Evolutionary conservation across 2,329 filamentous ascomycete genomes (phyloP).

Genomic region (Zymoseptoria crescenta): DNA sequence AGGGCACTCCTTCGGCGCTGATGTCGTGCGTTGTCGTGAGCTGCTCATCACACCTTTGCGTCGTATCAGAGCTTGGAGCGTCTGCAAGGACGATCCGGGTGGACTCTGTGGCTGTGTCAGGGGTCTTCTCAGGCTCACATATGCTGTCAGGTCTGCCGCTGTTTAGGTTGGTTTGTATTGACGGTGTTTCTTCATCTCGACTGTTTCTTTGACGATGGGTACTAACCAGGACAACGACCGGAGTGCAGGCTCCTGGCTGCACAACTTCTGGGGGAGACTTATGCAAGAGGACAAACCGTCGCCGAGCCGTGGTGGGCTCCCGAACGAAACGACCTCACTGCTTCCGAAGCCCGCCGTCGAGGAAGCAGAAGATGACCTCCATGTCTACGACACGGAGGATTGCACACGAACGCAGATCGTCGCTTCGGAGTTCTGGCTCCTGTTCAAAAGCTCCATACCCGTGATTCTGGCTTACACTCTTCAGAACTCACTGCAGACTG

Average conservation of each 20-base stretch:
- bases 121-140: background rate
- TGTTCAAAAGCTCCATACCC: slow-evolving; percentile 63
- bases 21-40: no score
- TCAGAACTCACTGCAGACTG: slow-evolving; percentile 76
- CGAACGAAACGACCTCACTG: slow-evolving; percentile 38
- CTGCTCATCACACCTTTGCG: background rate
- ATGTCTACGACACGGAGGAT: slow-evolving; percentile 12
- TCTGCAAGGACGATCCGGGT: background rate
- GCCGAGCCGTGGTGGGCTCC: slow-evolving; percentile 2
- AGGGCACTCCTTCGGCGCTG: background rate
- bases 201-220: background rate
- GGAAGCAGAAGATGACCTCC: slow-evolving; percentile 31
- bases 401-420: slow-evolving; percentile 33
- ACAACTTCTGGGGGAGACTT: background rate
- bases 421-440: slow-evolving; percentile 55
- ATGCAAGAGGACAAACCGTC: background rate
- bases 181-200: background rate
- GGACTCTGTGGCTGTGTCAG: background rate
- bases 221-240: background rate
- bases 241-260: background rate
- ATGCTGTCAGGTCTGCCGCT: background rate
- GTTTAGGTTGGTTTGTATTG: background rate
- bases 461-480: slow-evolving; percentile 79
- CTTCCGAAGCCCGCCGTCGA: slow-evolving; percentile 35
- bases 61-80: background rate